These are phyloP conservation scores for Komagataella mondaviorum DNA, from an alignment of 805 yeast species.

Conservation along the genomic window DNA sequence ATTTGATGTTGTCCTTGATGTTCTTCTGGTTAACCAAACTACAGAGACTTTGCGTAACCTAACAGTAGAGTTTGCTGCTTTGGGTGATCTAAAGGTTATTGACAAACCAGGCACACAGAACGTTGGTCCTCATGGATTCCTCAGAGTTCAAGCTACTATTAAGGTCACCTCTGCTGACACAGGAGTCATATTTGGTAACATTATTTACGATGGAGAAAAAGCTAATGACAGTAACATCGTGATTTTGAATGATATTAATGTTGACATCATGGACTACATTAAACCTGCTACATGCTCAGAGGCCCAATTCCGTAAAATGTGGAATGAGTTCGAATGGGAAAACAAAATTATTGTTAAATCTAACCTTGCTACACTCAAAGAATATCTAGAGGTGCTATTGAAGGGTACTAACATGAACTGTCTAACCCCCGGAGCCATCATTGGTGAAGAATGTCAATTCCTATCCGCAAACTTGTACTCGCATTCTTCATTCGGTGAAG, in stretches of 20 bases:
- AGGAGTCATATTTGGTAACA: slow-evolving; percentile 95
- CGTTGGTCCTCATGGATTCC: slow-evolving; percentile 96
- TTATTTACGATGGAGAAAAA: slow-evolving; percentile 91
- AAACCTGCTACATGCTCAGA: slow-evolving; percentile 90
- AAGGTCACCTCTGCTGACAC: slow-evolving; percentile 96
- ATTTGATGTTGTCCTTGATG: slow-evolving; percentile 90
- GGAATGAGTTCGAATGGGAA: slow-evolving; percentile 99
- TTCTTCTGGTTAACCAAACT: slow-evolving; percentile 89
- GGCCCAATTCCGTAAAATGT: slow-evolving; percentile 86
- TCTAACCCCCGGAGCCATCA: slow-evolving; percentile 83
- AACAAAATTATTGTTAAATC: slow-evolving; percentile 87
- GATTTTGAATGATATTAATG: slow-evolving; percentile 86
- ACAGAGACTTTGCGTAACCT: slow-evolving; percentile 79
- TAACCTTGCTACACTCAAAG: slow-evolving; percentile 49
- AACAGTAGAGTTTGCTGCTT: slow-evolving; percentile 87
- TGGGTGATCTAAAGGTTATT: slow-evolving; percentile 90
- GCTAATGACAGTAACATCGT: slow-evolving; percentile 84
- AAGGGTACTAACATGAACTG: slow-evolving; percentile 88
- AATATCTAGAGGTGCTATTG: slow-evolving; percentile 64
- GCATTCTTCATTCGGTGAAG: slow-evolving; percentile 90
- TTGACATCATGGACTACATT: slow-evolving; percentile 94
- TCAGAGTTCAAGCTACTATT: slow-evolving; percentile 75
- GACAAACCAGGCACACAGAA: slow-evolving; percentile 85
- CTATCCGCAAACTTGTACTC: slow-evolving; percentile 91
- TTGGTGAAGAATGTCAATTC: slow-evolving; percentile 82